These are phyloP conservation scores for Theileria parva DNA, from an alignment of 169 alveolate species.

Conservation along the genomic window DNA sequence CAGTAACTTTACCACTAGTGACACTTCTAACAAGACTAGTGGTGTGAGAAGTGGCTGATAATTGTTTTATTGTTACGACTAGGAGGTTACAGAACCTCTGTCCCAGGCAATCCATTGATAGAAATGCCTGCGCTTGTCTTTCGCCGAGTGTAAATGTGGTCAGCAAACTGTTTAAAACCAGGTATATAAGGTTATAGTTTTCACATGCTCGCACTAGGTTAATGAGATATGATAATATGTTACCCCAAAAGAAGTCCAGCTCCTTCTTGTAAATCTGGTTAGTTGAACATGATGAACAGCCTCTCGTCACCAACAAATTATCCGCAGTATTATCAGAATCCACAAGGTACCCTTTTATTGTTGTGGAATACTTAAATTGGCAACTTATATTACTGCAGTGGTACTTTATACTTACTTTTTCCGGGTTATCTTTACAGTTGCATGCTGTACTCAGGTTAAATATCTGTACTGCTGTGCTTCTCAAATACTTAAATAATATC, in stretches of 20 bases:
- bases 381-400: slow-evolving; percentile 14
- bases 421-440: slow-evolving; percentile 7
- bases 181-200: slow-evolving; percentile 35
- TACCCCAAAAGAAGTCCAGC: slow-evolving; percentile 55
- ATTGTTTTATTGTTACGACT: slow-evolving; percentile 18
- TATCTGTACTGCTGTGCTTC: slow-evolving; percentile 38
- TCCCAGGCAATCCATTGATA: slow-evolving; percentile 40
- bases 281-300: slow-evolving; percentile 39
- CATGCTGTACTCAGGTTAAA: neutral
- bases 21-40: too few relatives aligned
- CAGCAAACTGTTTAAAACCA: slow-evolving; percentile 41
- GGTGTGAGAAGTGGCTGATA: slow-evolving; percentile 17
- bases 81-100: slow-evolving; percentile 59
- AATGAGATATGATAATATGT: slow-evolving; percentile 25
- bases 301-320: slow-evolving; percentile 24
- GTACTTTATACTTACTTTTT: slow-evolving; percentile 36
- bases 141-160: slow-evolving; percentile 59
- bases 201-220: slow-evolving; percentile 18
- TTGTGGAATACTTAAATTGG: neutral
- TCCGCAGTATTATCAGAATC: slow-evolving; percentile 14
- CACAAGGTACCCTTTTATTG: neutral
- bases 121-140: slow-evolving; percentile 44
- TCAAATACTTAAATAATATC: slow-evolving; percentile 25
- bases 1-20: neutral
- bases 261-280: slow-evolving; percentile 45